Evolutionary conservation across 2,329 filamentous ascomycete genomes (phyloP), one percentile per base, ranked within the genome.

Genomic region (Cadophora gregata): DNA sequence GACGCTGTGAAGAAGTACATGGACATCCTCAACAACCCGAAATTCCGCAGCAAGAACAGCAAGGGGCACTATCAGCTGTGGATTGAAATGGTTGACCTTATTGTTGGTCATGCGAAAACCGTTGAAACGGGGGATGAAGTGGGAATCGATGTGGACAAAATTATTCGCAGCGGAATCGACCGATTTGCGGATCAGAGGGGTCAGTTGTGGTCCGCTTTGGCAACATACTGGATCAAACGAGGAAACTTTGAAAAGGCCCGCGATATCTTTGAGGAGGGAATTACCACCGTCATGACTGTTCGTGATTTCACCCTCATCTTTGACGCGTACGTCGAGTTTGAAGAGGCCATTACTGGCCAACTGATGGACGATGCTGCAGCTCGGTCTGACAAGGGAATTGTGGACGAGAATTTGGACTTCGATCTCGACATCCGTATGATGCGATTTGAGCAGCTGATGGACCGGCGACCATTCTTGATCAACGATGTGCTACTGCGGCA

Each of bases 221-320:
- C 96, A 51, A 96, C 95, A 3, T 99, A 98, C 80, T 98, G 95
- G 93, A 97, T 96, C 77, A 93, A 93, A 67, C 89, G 90, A 77
- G 94, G 94, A 53, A 93, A 91, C 76, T 98, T 97, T 76, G 96
- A 98, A 80, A 90, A 90, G 68, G 94, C 96, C 16, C 85, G 96
- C 71, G 96, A 99, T 78, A 85, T 96, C 3, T 98, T 97, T 72
- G 96, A 99, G 79, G 94, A 98, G 79, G 96, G 93, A 53, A 93
- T 98, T 71, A 97, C 93, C 12, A 98, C 95, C 1, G 96, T 97
- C 70, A 98, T 98, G 95, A 99, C 96, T 1, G 94, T 99, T 53
- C 90, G 96, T 64, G 96, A 99, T 80, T 99, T 99, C 76, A 96
- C 94, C 0, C 87, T 98, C 64, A 90, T 98, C 55, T 99, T 99